Evolutionary conservation across 176 grass and related monocot species (phyloP).

Genomic region (Puya raimondii): DNA sequence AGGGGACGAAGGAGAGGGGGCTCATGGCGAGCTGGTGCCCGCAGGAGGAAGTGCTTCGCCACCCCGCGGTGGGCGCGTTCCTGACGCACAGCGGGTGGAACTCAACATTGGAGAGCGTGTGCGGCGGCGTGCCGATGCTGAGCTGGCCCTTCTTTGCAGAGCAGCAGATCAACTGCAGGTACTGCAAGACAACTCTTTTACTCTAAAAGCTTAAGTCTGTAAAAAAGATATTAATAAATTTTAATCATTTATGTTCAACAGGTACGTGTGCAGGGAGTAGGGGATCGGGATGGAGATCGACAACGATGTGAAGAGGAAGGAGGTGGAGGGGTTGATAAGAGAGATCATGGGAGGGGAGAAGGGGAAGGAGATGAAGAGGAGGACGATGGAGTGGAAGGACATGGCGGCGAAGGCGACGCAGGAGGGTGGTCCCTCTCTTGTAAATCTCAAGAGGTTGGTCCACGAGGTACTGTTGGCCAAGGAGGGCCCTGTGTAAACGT

Average conservation of each 20-base stretch:
- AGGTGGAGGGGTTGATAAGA: constrained; percentile 37
- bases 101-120: constrained; percentile 54
- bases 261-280: constrained; percentile 41
- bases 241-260: too few relatives aligned
- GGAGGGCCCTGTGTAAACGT: too few relatives aligned
- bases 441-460: constrained; percentile 19
- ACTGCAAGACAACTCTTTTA: too few relatives aligned
- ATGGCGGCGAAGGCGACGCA: constrained; percentile 27
- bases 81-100: constrained; percentile 81
- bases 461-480: constrained; percentile 22
- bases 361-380: constrained; percentile 39
- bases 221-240: too few relatives aligned
- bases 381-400: constrained; percentile 37
- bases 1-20: constrained; percentile 28
- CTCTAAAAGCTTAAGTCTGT: too few relatives aligned
- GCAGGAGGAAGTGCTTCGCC: constrained; percentile 41
- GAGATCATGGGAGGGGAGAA: constrained; percentile 49
- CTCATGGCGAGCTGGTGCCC: constrained; percentile 49
- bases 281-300: constrained; percentile 49
- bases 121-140: constrained; percentile 52
- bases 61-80: constrained; percentile 42
- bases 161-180: constrained; percentile 43
- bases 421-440: constrained; percentile 20
- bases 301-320: constrained; percentile 32
- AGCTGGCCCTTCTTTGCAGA: constrained; percentile 73